Evolutionary conservation across 2,329 filamentous ascomycete species (phyloP), one percentile per base, ranked within the genome.

Genomic region (Alternaria sp.): DNA sequence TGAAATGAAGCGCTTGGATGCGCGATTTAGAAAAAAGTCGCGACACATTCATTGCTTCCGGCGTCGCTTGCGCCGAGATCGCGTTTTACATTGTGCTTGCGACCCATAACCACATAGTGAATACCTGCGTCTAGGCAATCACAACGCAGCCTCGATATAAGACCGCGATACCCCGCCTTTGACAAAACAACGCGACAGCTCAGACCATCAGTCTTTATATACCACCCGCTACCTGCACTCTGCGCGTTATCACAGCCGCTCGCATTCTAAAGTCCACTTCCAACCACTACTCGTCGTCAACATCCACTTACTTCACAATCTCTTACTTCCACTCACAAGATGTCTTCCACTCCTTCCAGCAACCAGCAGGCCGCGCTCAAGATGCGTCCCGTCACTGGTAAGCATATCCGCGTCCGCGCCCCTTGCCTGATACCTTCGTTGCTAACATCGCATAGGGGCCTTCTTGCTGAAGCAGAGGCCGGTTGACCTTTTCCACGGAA

Each of bases 11-110:
- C 8, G 2, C 1, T 18, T 6, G 10, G 0, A 14, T 18, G 3
- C 15, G 6, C 14, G 5, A 41, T 25, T 30, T 6, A 2, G 18
- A 21, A 0, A 21, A 18, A 1, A 15, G 3, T 15, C 0, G 2
- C 18, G 12, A 26, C 5, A 30, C 14, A 21, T n/a, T 14, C n/a
- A 20, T 2, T 20, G 15, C 12, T 25, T 6, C 2, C 3, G 4
- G 2, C 5, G n/a, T 14, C 23, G 6, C 47, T 6, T 30, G 18
- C n/a, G 18, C 18, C n/a, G 26, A 30, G 1, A 11, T 50, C 9
- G 6, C n/a, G n/a, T 7, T 33, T 7, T 6, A 14, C 26, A 33
- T 9, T 21, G 26, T 50, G 12, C 18, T 6, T 20, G 18, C 26
- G 26, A 3, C 7, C n/a, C 9, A n/a, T 20, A 2, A 12, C 26